These are phyloP conservation scores for Penicillium capsulatum DNA, from an alignment of 2,329 filamentous ascomycete species.

Conservation along the genomic window DNA sequence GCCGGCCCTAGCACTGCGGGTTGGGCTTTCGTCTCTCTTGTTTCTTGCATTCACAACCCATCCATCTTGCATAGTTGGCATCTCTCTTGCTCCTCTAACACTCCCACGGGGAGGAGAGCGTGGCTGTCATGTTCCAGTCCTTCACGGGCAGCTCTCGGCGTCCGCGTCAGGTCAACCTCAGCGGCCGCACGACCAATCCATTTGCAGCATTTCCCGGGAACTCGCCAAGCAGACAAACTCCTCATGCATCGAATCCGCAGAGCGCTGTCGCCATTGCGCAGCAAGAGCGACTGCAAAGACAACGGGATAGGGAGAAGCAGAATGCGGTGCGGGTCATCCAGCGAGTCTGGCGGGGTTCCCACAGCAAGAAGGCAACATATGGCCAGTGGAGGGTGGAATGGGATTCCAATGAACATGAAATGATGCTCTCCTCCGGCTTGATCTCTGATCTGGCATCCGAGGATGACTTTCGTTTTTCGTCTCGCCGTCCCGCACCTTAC, in stretches of 20 bases:
- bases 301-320: constrained; percentile 72
- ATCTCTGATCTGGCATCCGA: neutral
- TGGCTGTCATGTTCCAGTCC: constrained; percentile 70
- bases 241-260: constrained; percentile 60
- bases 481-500: constrained; percentile 36
- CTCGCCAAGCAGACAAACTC: constrained; percentile 52
- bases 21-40: constrained; percentile 20
- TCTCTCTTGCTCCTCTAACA: constrained; percentile 4
- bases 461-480: constrained; percentile 6
- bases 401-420: constrained; percentile 54
- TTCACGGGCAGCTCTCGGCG: constrained; percentile 86
- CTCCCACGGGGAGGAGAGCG: constrained; percentile 9
- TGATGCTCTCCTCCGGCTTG: constrained; percentile 26
- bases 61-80: constrained; percentile 3
- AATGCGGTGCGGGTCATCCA: constrained; percentile 73
- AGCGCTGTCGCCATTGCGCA: constrained; percentile 80
- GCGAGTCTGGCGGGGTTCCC: constrained; percentile 75
- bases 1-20: constrained; percentile 6
- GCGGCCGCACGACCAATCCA: constrained; percentile 75
- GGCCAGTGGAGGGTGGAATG: constrained; percentile 57
- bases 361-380: constrained; percentile 56
- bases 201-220: constrained; percentile 57
- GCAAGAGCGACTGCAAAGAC: constrained; percentile 74
- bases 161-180: constrained; percentile 88
- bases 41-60: constrained; percentile 13